phyloP scores from a whole-genome alignment of 1,139 yeast genomes.

The Yamadazyma membranifaciens region DNA sequence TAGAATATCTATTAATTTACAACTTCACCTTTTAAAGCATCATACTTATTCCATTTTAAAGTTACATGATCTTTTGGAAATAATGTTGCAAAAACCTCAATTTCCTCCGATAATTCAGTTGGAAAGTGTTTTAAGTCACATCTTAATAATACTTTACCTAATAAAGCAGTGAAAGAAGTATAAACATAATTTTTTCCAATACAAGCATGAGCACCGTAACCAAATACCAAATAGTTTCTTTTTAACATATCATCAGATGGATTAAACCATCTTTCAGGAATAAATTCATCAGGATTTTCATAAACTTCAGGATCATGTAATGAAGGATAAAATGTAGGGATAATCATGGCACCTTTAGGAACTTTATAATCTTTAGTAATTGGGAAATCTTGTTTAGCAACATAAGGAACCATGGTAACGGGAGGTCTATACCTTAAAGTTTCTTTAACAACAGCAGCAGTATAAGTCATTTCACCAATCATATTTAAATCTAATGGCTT shows the following conservation, averaged over 20 bases:
- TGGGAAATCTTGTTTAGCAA: conserved; percentile 82
- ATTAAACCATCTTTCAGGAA: conserved; percentile 89
- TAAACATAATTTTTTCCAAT: conserved; percentile 91
- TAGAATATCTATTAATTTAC: too few species aligned
- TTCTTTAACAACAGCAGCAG: conserved; percentile 88
- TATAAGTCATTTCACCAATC: conserved; percentile 83
- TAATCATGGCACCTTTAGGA: conserved; percentile 96
- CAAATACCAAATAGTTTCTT: conserved; percentile 94
- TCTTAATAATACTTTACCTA: conserved; percentile 83
- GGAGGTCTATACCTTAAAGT: conserved; percentile 95
- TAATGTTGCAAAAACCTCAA: conserved; percentile 94
- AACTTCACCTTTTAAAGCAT: conserved; percentile 17
- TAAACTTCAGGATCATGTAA: conserved; percentile 96
- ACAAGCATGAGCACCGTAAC: conserved; percentile 96
- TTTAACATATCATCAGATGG: conserved; percentile 54
- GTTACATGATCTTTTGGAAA: conserved; percentile 96
- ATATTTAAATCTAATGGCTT: conserved; percentile 64
- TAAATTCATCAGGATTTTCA: conserved; percentile 87
- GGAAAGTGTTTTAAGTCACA: conserved; percentile 80
- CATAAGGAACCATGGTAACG: conserved; percentile 96
- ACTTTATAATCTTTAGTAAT: conserved; percentile 80
- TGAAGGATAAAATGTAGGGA: conserved; percentile 93
- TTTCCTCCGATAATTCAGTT: conserved; percentile 83
- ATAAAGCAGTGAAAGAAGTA: conserved; percentile 83
- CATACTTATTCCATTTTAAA: conserved; percentile 68